phyloP scores from a whole-genome alignment of 345 rosid species.

The Eucalyptus regnans region DNA sequence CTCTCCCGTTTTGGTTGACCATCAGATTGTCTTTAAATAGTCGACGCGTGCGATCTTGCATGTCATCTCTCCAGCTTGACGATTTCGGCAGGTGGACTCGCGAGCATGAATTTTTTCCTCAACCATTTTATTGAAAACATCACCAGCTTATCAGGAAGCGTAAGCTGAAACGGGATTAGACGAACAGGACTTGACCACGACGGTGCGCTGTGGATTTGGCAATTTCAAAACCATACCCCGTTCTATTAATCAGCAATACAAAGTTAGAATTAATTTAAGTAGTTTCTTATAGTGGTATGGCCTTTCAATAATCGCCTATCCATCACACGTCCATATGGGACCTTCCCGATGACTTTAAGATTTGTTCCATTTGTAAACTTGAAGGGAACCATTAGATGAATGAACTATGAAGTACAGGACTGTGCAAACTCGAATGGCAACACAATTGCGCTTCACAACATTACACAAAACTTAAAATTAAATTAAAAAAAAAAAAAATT shows the following conservation, averaged over 20 bases:
- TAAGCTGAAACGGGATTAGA: background rate
- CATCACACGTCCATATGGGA: background rate
- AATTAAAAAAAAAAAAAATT: background rate
- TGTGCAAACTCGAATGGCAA: background rate
- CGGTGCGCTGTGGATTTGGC: background rate
- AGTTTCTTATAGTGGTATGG: background rate
- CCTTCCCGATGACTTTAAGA: background rate
- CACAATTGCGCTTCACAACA: background rate
- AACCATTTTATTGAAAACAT: background rate
- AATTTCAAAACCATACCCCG: background rate
- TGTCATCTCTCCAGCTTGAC: background rate
- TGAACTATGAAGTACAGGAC: background rate
- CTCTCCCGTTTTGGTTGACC: background rate
- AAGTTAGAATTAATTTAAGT: background rate
- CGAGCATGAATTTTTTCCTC: background rate
- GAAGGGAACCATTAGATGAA: background rate
- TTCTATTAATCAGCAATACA: background rate
- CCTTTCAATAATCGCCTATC: background rate
- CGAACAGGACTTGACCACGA: background rate
- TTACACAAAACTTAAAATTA: background rate
- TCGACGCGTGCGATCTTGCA: background rate
- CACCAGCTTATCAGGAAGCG: background rate
- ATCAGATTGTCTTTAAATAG: background rate
- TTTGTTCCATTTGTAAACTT: background rate
- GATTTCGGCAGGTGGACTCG: background rate